Base-by-base conservation (phyloP, 257 asterid genomes). In the Rehmannia glutinosa region DNA sequence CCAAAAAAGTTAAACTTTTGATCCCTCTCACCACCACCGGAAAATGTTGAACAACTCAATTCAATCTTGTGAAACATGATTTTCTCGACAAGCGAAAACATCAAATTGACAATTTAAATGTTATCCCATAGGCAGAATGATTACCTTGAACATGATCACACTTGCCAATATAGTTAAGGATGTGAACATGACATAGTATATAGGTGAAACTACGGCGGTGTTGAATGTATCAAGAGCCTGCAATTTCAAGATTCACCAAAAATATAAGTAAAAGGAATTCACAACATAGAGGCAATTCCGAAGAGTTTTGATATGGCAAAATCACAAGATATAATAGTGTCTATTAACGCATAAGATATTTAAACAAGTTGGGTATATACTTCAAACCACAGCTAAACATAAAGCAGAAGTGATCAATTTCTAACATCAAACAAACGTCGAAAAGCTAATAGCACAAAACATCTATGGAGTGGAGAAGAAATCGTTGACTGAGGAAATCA, bases 151-250 rank as follows among this genome's bases (percentile, higher is more conserved):
- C 97, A 91, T 91, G 72, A 91, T 91, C 66, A 91, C 91, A 56
- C 97, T 91, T 61, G 97, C 97, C 81, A 91, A 52, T 70, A 91
- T 91, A 0, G 97, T 91, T 0, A 91, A 82, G 64, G 96, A 86
- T 35, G 97, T 91, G 78, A 91, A 91, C 97, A 88, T 86, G 62
- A 88, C 97, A 56, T 88, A 91, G 86, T 91, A 91, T 58, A 91
- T 86, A 16, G 97, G 97, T 41, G 97, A 84, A 43, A 91, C 96
- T 41, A 91, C 95, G 5, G 97, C 97, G 4, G 97, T 91, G 84
- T 91, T 91, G 85, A 91, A 91, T 23, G 96, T 91, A 81, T 88
- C 96, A 7, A 91, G 95, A 2, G 97, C 97, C 96, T 91, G 97
- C 86, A 75, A n/a, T n/a, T 62, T 69, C 68, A 56, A 46, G 21